Base-by-base conservation (phyloP, 371 early-diverging fungal genomes). In the Mucor circinelloides region DNA sequence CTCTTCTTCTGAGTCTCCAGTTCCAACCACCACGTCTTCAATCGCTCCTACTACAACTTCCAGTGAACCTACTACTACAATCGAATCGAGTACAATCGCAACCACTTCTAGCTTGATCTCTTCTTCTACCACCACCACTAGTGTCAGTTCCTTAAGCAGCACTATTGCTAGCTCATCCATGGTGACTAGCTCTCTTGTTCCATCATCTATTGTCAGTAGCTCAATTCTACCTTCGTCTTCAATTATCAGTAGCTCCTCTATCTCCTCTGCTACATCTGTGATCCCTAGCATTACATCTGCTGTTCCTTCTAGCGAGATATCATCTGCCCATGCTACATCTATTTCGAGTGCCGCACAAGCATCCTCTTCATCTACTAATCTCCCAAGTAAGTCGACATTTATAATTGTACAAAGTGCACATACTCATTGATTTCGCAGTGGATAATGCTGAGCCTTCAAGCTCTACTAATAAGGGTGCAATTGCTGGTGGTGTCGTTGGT, bases 401-500 rank as follows among this genome's bases (percentile, higher is more conserved):
- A 27, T 50, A 44, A 4, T n/a, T 46, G 19, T 31, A 48, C 19
- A n/a, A 6, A 46, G 17, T 19, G 17, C 21, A 19, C 46, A 46
- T 19, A 46, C 8, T 46, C 5, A 46, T 21, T 36, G 1, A 46
- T 46, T 46, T 46, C 19, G 10, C 23, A 25, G 21, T 23, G 23
- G 23, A 50, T 10, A 12, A 25, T 25, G 36, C 12, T 27, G 36
- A 19, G 17, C 8, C 13, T 28, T n/a, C 50, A 32, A 30, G 21
- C 28, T 34, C 21, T 17, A 64, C 57, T 6, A 66, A 66, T n/a
- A 66, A 52, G 13, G 60, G 60, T 31, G 67, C 60, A 2, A 66
- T 66, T 42, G 54, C 30, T 17, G 67, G 67, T 50, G 67, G 67
- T 34, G 67, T 60, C 30, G 60, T 66, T 23, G 67, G 67, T 60